Conservation (phyloP, 768 basidiomycete genomes). For the Dentipellis fragilis region DNA sequence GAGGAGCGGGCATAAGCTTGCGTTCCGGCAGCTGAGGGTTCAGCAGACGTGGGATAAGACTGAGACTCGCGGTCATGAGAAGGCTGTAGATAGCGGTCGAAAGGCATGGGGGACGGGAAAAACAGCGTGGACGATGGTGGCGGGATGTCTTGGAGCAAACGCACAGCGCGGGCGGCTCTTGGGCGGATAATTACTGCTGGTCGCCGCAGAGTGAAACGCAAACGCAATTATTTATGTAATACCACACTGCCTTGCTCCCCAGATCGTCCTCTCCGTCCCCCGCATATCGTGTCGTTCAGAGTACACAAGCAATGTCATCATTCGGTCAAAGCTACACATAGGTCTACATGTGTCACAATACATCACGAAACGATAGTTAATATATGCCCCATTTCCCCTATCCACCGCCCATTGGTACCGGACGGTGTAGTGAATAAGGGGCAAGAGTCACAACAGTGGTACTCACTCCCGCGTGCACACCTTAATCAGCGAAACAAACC, state of each 20-base stretch:
- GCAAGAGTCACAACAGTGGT: slow-evolving; percentile 4
- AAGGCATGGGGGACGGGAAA: slow-evolving; percentile 8
- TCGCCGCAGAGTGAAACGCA: background rate
- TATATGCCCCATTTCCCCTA: slow-evolving; percentile 84
- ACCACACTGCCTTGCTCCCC: background rate
- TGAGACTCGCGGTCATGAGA: slow-evolving; percentile 2
- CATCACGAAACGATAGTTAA: slow-evolving; percentile 20
- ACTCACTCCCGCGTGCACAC: background rate
- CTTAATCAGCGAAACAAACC: background rate
- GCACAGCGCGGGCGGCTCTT: no score
- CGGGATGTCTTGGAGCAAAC: background rate
- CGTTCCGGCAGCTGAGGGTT: slow-evolving; percentile 1
- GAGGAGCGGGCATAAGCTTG: slow-evolving; percentile 8
- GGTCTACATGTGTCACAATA: no score
- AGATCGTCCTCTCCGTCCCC: background rate
- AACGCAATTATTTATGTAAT: background rate
- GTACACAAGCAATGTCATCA: background rate
- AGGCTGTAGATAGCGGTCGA: slow-evolving; percentile 10
- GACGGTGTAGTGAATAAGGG: slow-evolving; percentile 70
- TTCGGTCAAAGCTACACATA: no score
- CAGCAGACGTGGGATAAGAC: slow-evolving; percentile 5
- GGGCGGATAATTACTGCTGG: no score
- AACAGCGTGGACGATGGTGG: background rate
- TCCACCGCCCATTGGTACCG: slow-evolving; percentile 43
- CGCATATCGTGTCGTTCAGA: background rate